Conservation (phyloP, 768 basidiomycete genomes). For the Leccinum obscurum region DNA sequence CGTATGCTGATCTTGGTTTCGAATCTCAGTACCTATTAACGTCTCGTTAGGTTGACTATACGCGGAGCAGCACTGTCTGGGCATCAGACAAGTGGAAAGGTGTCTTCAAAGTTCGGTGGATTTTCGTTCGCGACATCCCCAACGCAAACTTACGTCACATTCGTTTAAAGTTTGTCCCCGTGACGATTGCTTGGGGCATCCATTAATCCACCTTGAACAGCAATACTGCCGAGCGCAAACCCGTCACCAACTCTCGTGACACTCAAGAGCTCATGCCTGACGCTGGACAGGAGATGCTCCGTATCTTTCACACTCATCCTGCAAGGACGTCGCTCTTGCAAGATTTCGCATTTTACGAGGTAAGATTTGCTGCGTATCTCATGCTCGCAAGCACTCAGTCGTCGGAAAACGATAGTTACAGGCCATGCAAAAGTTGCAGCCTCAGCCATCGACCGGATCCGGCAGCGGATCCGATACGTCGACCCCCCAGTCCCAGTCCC, state of each 20-base stretch:
- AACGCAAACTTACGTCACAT: slow-evolving; percentile 89
- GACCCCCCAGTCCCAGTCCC: slow-evolving; percentile 40
- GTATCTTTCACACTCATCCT: slow-evolving; percentile 92
- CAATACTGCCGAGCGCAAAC: slow-evolving; percentile 97
- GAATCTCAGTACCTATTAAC: slow-evolving; percentile 1
- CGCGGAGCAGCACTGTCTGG: slow-evolving; percentile 95
- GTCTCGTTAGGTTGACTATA: slow-evolving; percentile 75
- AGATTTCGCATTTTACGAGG: slow-evolving; percentile 92
- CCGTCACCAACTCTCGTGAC: slow-evolving; percentile 96
- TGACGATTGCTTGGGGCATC: slow-evolving; percentile 1
- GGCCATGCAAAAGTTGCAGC: slow-evolving; percentile 72
- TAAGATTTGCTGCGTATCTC: slow-evolving; percentile 35
- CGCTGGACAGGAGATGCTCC: slow-evolving; percentile 94
- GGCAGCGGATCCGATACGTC: slow-evolving; percentile 28
- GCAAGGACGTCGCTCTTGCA: slow-evolving; percentile 91
- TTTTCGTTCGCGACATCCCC: slow-evolving; percentile 94
- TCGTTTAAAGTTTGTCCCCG: slow-evolving; percentile 62
- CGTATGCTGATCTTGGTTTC: slow-evolving; percentile 42
- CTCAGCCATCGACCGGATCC: slow-evolving; percentile 30
- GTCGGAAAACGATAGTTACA: slow-evolving; percentile 55
- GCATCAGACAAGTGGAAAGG: slow-evolving; percentile 99
- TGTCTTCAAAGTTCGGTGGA: slow-evolving; percentile 97
- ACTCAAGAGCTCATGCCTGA: slow-evolving; percentile 96
- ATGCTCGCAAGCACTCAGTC: slow-evolving; percentile 7
- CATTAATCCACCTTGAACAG: slow-evolving; percentile 40